These are phyloP conservation scores for Chalciporus sphaerocephalus DNA, from an alignment of 768 basidiomycete genomes.

Conservation along the genomic window DNA sequence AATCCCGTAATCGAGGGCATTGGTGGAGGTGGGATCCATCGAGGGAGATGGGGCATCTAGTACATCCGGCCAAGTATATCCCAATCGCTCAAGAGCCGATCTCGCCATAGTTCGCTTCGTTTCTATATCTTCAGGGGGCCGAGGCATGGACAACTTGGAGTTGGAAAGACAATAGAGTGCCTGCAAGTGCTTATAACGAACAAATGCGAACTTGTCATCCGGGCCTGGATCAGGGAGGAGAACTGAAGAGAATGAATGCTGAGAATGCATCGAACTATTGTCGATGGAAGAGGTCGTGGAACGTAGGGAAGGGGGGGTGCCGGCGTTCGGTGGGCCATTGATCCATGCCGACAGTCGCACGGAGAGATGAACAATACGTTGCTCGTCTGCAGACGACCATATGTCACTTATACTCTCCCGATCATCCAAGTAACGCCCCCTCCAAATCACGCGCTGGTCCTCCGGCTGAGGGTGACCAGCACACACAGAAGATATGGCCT, in stretches of 20 bases:
- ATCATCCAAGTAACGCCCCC: slow-evolving; percentile 63
- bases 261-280: neutral
- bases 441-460: slow-evolving; percentile 76
- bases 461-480: slow-evolving; percentile 59
- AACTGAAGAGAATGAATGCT: slow-evolving; percentile 3
- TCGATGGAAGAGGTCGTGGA: neutral
- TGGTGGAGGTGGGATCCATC: slow-evolving; percentile 7
- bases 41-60: slow-evolving; percentile 37
- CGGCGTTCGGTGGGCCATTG: slow-evolving; percentile 43
- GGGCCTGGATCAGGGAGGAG: neutral
- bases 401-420: slow-evolving; percentile 60
- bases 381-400: slow-evolving; percentile 62
- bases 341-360: slow-evolving; percentile 81
- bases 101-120: slow-evolving; percentile 21
- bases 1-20: slow-evolving; percentile 33
- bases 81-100: slow-evolving; percentile 29
- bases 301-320: slow-evolving; percentile 11
- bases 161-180: slow-evolving; percentile 24
- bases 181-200: slow-evolving; percentile 24
- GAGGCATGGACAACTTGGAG: slow-evolving; percentile 14
- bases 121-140: slow-evolving; percentile 9
- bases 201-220: slow-evolving; percentile 13
- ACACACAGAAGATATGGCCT: slow-evolving; percentile 56
- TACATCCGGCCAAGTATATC: slow-evolving; percentile 42
- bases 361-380: slow-evolving; percentile 65